Evolutionary conservation across 2,329 filamentous ascomycete genomes (phyloP), one percentile per base, ranked within the genome.

Genomic region (Ophiosphaerella korrae): DNA sequence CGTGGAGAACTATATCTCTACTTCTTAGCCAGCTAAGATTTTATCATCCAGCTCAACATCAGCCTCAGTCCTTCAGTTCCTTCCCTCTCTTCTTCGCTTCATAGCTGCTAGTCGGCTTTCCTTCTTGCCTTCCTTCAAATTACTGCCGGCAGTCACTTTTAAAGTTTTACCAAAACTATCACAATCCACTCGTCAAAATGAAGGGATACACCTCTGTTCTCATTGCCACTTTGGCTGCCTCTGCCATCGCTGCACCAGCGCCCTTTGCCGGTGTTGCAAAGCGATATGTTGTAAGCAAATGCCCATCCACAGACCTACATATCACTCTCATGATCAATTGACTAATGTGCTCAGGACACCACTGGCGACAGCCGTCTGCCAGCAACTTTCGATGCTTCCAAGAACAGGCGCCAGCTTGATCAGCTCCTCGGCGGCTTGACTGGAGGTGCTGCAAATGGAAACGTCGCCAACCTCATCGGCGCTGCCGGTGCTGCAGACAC

Each of bases 101-200:
- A 42, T 50, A 53, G 60, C 66, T 68, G 65, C 67, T 64, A 68
- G 66, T 35, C 66, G 49, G 67, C 61, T 45, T 53, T 38, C 53
- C 41, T 56, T 40, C 44, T 48, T 44, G 36, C 40, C 7, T 38
- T 57, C 50, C 37, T 48, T 53, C 44, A 41, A 18, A 57, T 23
- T 33, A 58, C 67, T 71, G 68, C 67, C 53, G 68, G 45, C 68
- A 67, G 68, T 62, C 41, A 16, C 42, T 44, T 37, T 38, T 32
- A 41, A 44, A 18, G 46, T 35, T 42, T 53, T 42, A 18, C 36
- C 18, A 42, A 43, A 39, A 21, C 18, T 23, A 23, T 23, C 23
- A 33, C 14, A 46, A 33, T 11, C 35, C 35, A 23, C 35, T 37
- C 24, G 29, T 34, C 55, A 67, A 48, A 4, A 71, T 71, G 68